Evolutionary conservation across 352 stramenopile species (phyloP), one percentile per base, ranked within the genome.

Genomic region (Globisporangium acanthophoron): DNA sequence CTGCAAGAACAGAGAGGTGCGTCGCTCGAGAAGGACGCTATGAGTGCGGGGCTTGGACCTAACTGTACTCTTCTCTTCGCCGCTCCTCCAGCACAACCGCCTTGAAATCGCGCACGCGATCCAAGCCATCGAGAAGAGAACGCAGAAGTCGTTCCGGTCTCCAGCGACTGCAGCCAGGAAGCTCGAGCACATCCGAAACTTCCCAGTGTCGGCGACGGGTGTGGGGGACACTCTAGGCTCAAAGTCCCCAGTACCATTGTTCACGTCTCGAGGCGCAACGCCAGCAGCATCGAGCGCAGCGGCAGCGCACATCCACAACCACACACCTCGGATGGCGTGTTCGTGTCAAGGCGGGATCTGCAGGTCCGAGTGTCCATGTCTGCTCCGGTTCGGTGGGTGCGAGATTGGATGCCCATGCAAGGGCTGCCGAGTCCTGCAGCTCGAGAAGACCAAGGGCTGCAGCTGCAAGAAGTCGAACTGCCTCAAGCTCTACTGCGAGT

Each of bases 391-490:
- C 27, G 74, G 76, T 16, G 54, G 62, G 16, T 90, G 80, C 43
- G 59, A 53, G 0, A 18, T 53, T 45, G 50, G 43, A 7, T 85
- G 76, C 44, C 54, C 62, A 41, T 85, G 76, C 55, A 78, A 69
- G 47, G 74, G 74, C 6, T 88, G 78, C 29, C 61, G 65, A 39
- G 67, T 70, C 13, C 62, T 67, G 11, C 54, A 56, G 27, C 58
- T 60, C 41, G 75, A 82, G 56, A 80, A 74, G 55, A 72, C 69
- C 0, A 80, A 81, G 44, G 79, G 82, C 40, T 99, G 96, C 68
- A 98, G 96, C 54, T 98, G 96, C 76, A 98, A 98, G 72, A 98
- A 98, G 56, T 98, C 92, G 11, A 96, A 96, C 58, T 99, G 96
- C 64, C 83, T 99, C 8, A 99, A 99, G 65, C 71, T 99, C 24